Evolutionary conservation across 257 asterid genomes (phyloP).

Genomic region (Nicotiana paniculata): DNA sequence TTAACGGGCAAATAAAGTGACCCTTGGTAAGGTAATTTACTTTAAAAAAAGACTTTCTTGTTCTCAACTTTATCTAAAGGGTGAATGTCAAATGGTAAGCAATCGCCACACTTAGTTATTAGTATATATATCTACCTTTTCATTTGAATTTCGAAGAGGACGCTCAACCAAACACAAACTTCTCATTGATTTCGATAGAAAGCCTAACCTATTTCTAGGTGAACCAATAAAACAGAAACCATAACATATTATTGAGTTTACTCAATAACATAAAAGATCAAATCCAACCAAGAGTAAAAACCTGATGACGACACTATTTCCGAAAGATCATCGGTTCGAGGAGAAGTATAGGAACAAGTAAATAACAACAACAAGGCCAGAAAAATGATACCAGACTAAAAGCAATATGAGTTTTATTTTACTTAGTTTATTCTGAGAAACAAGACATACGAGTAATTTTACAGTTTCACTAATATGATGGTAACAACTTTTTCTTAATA

Average conservation of each 20-base stretch:
- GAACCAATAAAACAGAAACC: constrained; percentile 24
- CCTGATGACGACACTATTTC: no score
- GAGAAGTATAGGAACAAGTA: no score
- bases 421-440: neutral
- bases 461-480: neutral
- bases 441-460: neutral
- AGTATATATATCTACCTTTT: neutral
- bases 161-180: constrained; percentile 43
- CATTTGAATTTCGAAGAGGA: constrained; percentile 24
- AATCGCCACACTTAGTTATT: neutral
- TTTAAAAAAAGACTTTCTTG: neutral
- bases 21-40: neutral
- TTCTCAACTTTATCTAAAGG: neutral
- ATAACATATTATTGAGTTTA: neutral
- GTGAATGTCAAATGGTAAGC: constrained; percentile 3
- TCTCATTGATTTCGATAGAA: constrained; percentile 28
- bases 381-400: no score
- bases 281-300: neutral
- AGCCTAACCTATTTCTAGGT: constrained; percentile 36
- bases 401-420: no score
- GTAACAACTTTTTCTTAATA: neutral
- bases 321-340: no score
- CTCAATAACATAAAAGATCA: neutral
- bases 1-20: neutral
- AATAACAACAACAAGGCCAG: no score